Base-by-base conservation (phyloP, 2,329 filamentous ascomycete species). In the Paecilomyces sp. region DNA sequence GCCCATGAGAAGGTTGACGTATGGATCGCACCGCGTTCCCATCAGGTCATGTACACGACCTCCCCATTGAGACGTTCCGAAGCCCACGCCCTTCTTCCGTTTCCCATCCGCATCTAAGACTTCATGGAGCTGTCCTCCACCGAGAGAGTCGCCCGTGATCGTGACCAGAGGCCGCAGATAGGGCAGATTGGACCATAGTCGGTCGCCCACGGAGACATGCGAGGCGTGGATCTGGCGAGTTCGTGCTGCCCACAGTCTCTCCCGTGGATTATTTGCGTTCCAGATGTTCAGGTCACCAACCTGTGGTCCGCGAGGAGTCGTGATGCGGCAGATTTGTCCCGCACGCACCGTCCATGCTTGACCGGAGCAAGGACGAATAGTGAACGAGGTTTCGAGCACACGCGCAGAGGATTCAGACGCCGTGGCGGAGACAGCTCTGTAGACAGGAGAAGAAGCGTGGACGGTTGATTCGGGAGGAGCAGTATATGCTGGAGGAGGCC, bases 231-330 rank as follows among this genome's bases (percentile, higher is more conserved):
- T 81, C 71, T 95, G 90, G 60, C 87, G 83, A 12, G 90, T 94
- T 41, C 91, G 83, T 0, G 85, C 81, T 1, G 91, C 90, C 91
- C 90, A 95, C 78, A 95, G 91, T 51, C 86, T 82, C 71, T 95
- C 91, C 13, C 89, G 84, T 0, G 90, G 88, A 72, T 94, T 92
- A 63, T 86, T 77, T 4, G 81, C 80, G 66, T 88, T 90, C 89
- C 89, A 95, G 66, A 94, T 82, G 72, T 95, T 95, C 18, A 94
- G 77, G 67, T 94, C 91, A 58, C 90, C 89, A 55, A 95, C 90
- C 75, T 95, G 91, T 0, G 91, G 85, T 0, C 91, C 91, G 58
- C 87, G 79, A 0, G 89, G 89, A 0, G 90, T 93, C 60, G 85
- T 88, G 62, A 95, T 86, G 13, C 86, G 84, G 61, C 90, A 84